Evolutionary conservation across 495 filamentous ascomycete species (phyloP), one percentile per base, ranked within the genome.

Genomic region (Aspergillus diversus): DNA sequence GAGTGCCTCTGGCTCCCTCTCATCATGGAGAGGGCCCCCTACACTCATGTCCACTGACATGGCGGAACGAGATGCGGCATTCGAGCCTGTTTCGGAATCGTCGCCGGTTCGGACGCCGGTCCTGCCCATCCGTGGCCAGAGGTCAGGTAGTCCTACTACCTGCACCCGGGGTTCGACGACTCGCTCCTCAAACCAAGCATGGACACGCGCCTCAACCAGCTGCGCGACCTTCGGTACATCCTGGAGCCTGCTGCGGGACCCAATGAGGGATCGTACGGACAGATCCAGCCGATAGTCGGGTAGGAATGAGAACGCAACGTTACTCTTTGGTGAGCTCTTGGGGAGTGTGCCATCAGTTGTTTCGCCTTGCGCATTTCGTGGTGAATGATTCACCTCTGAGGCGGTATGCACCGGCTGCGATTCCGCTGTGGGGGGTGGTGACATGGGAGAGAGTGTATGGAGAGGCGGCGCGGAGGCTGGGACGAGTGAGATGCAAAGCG

Each of bases 191-290:
- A 99, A 97, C 95, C 95, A 99, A 32, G 89, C 87, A 71, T 98
- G 95, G 7, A 99, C 83, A 7, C 94, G 84, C 5, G 88, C 87
- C 75, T 99, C 95, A 43, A 99, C 89, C 4, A 99, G 83, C 71
- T 97, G 93, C 0, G 96, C 96, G 54, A 99, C 96, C 73, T 99
- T 99, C 11, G 95, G 95, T 12, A 99, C 92, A 77, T 99, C 96
- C 73, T 97, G 94, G 11, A 99, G 78, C 17, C 96, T 81, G 39
- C 89, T 92, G 33, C 96, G 87, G 34, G 90, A 94, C 34, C 95
- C 95, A n/a, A 99, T 87, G 27, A 98, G 85, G 46, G 91, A 95
- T 52, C 92, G 88, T 33, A 97, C 92, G 9, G 87, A 91, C 46
- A 99, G 89, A 70, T 98, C 95, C 15, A 99, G 87, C 4, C 94